These are phyloP conservation scores for Geranium incanum DNA, from an alignment of 441 rosid species.

Conservation along the genomic window DNA sequence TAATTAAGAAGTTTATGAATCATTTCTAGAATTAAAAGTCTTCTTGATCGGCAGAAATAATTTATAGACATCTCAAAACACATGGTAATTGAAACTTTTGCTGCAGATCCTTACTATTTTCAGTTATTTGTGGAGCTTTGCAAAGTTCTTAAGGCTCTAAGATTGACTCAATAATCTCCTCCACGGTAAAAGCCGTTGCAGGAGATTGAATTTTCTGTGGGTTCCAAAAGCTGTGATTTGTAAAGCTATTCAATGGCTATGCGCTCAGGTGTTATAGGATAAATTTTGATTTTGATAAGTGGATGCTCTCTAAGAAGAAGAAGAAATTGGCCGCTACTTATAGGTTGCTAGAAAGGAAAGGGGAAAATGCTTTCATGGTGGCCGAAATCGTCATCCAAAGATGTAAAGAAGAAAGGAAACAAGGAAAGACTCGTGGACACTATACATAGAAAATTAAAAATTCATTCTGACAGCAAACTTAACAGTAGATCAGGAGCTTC, in stretches of 20 bases:
- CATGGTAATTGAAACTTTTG: background rate
- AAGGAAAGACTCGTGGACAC: constrained; percentile 49
- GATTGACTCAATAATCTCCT: constrained; percentile 14
- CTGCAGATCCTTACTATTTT: constrained; percentile 18
- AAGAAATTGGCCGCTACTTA: constrained; percentile 16
- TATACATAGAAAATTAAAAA: constrained; percentile 44
- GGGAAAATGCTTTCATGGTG: constrained; percentile 56
- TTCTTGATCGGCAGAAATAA: background rate
- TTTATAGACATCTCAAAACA: background rate
- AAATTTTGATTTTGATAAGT: constrained; percentile 15
- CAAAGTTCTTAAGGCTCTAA: constrained; percentile 11
- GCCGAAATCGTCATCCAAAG: constrained; percentile 55
- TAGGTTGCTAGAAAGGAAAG: constrained; percentile 11
- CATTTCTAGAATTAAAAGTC: background rate
- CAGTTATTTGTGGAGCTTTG: constrained; percentile 21
- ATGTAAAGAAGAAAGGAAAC: constrained; percentile 41
- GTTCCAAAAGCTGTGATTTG: constrained; percentile 8
- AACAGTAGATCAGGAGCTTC: constrained; percentile 41
- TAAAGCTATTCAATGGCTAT: constrained; percentile 3
- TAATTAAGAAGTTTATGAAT: background rate
- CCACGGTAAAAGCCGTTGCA: constrained; percentile 9
- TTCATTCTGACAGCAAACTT: constrained; percentile 38
- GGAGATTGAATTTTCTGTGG: constrained; percentile 11
- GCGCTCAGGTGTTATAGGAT: constrained; percentile 3
- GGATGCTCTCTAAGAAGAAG: constrained; percentile 15